Evolutionary conservation across 2,329 filamentous ascomycete species (phyloP).

Genomic region (Beauveria pseudobassiana): DNA sequence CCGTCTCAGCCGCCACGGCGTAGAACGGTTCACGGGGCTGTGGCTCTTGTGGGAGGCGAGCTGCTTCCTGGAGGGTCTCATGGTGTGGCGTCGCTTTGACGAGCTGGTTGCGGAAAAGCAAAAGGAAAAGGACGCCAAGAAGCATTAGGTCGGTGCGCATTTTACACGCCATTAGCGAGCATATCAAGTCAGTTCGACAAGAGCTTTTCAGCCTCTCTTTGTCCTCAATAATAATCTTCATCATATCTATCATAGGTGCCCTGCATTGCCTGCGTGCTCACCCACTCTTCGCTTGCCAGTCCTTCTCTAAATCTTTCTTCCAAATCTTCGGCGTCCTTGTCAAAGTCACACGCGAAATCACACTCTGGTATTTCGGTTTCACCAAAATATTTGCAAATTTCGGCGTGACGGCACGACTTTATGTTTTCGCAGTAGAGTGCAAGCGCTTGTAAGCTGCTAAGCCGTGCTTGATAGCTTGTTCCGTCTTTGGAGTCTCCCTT

Average conservation of each 20-base stretch:
- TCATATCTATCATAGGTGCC: slow-evolving; percentile 50
- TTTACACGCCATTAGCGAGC: neutral
- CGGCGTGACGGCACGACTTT: slow-evolving; percentile 62
- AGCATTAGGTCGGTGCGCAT: slow-evolving; percentile 13
- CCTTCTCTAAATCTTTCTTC: slow-evolving; percentile 48
- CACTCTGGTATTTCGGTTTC: slow-evolving; percentile 53
- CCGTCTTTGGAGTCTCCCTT: slow-evolving; percentile 36
- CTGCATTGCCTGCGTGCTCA: slow-evolving; percentile 54
- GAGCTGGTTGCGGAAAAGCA: slow-evolving; percentile 30
- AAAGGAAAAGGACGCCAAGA: slow-evolving; percentile 31
- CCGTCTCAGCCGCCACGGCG: slow-evolving; percentile 39
- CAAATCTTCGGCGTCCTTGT: slow-evolving; percentile 58
- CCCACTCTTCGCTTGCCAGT: slow-evolving; percentile 53
- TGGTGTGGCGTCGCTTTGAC: slow-evolving; percentile 40
- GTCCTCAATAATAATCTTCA: slow-evolving; percentile 34
- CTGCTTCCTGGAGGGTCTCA: slow-evolving; percentile 47
- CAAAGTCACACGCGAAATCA: slow-evolving; percentile 71
- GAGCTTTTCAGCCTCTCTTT: no score
- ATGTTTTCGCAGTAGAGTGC: slow-evolving; percentile 77
- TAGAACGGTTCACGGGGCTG: slow-evolving; percentile 34
- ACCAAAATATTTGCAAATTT: slow-evolving; percentile 72
- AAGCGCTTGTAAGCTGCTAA: slow-evolving; percentile 59
- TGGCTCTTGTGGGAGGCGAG: slow-evolving; percentile 50
- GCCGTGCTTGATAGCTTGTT: slow-evolving; percentile 40
- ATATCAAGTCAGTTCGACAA: neutral